Conservation (phyloP, 2,329 filamentous ascomycete genomes). For the Clathrospora elynae region DNA sequence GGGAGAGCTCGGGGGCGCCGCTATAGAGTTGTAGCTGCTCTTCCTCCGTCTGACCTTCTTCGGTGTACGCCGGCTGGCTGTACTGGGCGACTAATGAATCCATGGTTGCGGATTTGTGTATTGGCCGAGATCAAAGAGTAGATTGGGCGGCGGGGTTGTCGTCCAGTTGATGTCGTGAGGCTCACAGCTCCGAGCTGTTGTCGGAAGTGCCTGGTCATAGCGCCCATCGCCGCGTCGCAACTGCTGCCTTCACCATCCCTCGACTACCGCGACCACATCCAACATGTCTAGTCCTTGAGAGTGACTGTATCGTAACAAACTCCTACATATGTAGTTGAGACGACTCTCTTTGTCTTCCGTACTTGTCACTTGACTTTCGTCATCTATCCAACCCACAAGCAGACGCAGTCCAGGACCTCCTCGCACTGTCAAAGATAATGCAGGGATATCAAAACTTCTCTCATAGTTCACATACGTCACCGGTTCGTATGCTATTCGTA, state of each 20-base stretch:
- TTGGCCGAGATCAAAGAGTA: slow-evolving; percentile 8
- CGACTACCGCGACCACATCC: slow-evolving; percentile 1
- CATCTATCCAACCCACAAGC: too few relatives aligned
- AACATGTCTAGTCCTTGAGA: background rate
- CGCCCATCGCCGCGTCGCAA: slow-evolving; percentile 22
- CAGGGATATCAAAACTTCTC: too few relatives aligned
- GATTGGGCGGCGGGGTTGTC: slow-evolving; percentile 16
- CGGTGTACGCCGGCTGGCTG: slow-evolving; percentile 75
- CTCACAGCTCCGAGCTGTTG: slow-evolving; percentile 33
- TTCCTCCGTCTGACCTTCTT: slow-evolving; percentile 74
- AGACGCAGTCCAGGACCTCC: too few relatives aligned
- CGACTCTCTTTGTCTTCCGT: too few relatives aligned
- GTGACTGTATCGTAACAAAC: background rate
- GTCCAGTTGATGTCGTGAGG: slow-evolving; percentile 26
- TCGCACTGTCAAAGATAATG: slow-evolving; percentile 4
- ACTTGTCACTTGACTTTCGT: too few relatives aligned
- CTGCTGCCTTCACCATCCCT: slow-evolving; percentile 26
- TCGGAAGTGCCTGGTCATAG: slow-evolving; percentile 19
- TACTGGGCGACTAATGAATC: slow-evolving; percentile 92
- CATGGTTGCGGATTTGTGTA: slow-evolving; percentile 60
- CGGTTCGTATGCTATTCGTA: background rate
- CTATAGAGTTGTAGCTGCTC: slow-evolving; percentile 73
- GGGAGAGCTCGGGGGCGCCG: slow-evolving; percentile 74
- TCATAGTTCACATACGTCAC: slow-evolving; percentile 7
- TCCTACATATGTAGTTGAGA: too few relatives aligned